Conservation (phyloP, 768 basidiomycete species). For the Mycena floridula region DNA sequence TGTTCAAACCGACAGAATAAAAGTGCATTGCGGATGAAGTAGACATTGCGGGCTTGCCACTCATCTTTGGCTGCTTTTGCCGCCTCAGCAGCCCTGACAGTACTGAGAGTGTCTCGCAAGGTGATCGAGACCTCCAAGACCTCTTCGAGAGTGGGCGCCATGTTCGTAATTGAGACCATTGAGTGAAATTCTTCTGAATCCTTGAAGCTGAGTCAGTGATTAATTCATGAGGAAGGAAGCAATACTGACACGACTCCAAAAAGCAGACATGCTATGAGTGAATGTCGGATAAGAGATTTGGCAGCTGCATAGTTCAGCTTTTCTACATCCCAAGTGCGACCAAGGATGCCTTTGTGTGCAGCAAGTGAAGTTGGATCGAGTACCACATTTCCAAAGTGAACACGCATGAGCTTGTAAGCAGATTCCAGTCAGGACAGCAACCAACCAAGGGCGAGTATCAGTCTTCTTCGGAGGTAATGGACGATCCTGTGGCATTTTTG, state of each 20-base stretch:
- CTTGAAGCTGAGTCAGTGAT: slow-evolving; percentile 1
- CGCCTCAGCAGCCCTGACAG: slow-evolving; percentile 3
- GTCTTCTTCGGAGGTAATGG: slow-evolving; percentile 16
- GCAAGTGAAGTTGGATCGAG: slow-evolving; percentile 18
- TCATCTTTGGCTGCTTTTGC: slow-evolving; percentile 11
- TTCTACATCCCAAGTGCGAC: slow-evolving; percentile 19
- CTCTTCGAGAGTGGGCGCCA: slow-evolving; percentile 7
- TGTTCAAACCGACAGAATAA: slow-evolving; percentile 21
- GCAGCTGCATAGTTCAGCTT: slow-evolving; percentile 23
- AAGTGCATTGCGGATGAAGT: slow-evolving; percentile 24
- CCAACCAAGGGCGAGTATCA: slow-evolving; percentile 14
- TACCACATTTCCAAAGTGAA: slow-evolving; percentile 17
- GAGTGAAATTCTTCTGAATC: slow-evolving; percentile 7
- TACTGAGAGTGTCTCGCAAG: slow-evolving; percentile 5
- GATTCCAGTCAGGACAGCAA: slow-evolving; percentile 22
- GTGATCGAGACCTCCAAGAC: slow-evolving; percentile 1
- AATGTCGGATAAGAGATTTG: slow-evolving; percentile 22
- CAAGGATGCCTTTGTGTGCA: slow-evolving; percentile 18
- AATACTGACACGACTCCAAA: slow-evolving; percentile 17
- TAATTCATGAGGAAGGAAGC: too few relatives aligned
- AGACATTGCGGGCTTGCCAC: slow-evolving; percentile 12
- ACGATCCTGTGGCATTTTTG: slow-evolving; percentile 13
- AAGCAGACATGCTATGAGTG: slow-evolving; percentile 21
- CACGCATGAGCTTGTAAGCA: slow-evolving; percentile 15
- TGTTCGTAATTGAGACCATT: slow-evolving; percentile 7